Evolutionary conservation across 306 rosid species (phyloP).

Genomic region (Pueraria montana): DNA sequence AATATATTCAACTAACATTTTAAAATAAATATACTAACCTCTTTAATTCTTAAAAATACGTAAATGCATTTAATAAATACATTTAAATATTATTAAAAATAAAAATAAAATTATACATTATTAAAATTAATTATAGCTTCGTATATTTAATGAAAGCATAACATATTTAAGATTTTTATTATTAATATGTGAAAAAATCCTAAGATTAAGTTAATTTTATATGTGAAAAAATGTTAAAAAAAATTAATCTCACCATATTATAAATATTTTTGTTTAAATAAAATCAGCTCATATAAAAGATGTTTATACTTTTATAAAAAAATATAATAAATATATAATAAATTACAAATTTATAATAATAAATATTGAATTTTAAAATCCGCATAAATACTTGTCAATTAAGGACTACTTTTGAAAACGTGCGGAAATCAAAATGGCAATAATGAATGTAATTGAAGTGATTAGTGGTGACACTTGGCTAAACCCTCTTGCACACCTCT

Average conservation of each 20-base stretch:
- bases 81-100: neutral
- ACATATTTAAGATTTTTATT: too few relatives aligned
- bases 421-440: conserved; percentile 46
- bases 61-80: neutral
- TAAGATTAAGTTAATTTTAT: too few relatives aligned
- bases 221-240: too few relatives aligned
- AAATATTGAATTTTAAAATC: neutral
- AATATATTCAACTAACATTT: neutral
- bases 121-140: neutral
- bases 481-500: neutral
- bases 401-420: neutral
- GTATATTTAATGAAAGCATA: neutral
- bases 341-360: neutral
- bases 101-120: neutral
- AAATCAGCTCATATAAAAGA: too few relatives aligned
- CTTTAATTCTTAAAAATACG: neutral
- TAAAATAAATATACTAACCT: neutral
- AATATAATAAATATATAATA: too few relatives aligned
- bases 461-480: neutral
- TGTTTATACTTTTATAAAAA: too few relatives aligned
- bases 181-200: too few relatives aligned
- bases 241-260: too few relatives aligned
- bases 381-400: neutral
- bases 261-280: too few relatives aligned
- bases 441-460: conserved; percentile 41